Percentiles rank a stretch among this genome's conserved stretches.
Conservation (phyloP, 139 green algal genomes). For the Marvania coccoides region DNA sequence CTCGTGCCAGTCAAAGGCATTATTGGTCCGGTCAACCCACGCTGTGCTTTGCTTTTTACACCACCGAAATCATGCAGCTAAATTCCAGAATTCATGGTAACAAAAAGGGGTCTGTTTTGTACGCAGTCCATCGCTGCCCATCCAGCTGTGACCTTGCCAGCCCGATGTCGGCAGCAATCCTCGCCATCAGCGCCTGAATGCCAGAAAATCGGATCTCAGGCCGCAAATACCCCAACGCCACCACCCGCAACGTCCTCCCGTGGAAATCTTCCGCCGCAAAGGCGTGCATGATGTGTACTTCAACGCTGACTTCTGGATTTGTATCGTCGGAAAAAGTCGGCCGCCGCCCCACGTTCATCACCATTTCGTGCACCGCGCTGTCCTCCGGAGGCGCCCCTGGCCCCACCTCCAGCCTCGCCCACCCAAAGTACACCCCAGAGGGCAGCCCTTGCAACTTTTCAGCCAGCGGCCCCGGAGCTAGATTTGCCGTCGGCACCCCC, state of each 20-base stretch:
- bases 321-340: slow-evolving; percentile 69
- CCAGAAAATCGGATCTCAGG: slow-evolving; percentile 77
- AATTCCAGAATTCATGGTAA: neutral
- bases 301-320: slow-evolving; percentile 33
- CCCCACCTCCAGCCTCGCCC: slow-evolving; percentile 40
- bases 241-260: slow-evolving; percentile 38
- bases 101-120: neutral
- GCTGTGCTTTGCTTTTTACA: too few relatives aligned
- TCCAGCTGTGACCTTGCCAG: slow-evolving; percentile 41
- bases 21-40: too few relatives aligned
- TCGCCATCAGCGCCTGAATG: slow-evolving; percentile 52
- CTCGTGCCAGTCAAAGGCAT: too few relatives aligned
- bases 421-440: slow-evolving; percentile 89
- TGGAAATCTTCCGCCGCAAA: slow-evolving; percentile 55
- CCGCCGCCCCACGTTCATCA: slow-evolving; percentile 86
- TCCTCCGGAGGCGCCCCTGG: slow-evolving; percentile 30
- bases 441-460: slow-evolving; percentile 40
- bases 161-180: slow-evolving; percentile 69
- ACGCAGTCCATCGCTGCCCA: slow-evolving; percentile 7
- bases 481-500: slow-evolving; percentile 85
- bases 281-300: slow-evolving; percentile 83
- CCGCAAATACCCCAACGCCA: slow-evolving; percentile 66
- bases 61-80: neutral
- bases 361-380: slow-evolving; percentile 67
- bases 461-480: slow-evolving; percentile 50